These are phyloP conservation scores for Aspergillus quadrilineatus DNA, from an alignment of 2,329 filamentous ascomycete genomes.

Conservation along the genomic window DNA sequence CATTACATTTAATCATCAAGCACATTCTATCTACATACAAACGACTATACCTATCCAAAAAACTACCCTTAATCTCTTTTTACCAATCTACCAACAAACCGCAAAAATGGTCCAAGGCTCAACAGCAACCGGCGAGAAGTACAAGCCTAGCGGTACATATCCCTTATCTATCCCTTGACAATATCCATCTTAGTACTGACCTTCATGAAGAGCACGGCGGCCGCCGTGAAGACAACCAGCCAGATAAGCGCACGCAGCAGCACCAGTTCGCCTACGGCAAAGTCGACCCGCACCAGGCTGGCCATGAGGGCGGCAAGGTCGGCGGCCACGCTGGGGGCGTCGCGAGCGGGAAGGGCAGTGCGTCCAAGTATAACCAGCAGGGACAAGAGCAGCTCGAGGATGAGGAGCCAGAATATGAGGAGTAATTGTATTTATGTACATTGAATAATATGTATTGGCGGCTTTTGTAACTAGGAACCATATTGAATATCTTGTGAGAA, in stretches of 20 bases:
- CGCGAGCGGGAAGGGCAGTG: conserved; percentile 4
- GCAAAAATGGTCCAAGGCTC: conserved; percentile 5
- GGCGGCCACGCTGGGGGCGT: conserved; percentile 5
- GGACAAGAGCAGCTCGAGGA: background rate
- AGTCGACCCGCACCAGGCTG: conserved; percentile 12
- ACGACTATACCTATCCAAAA: background rate
- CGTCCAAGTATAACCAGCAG: background rate
- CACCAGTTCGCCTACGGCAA: conserved; percentile 11
- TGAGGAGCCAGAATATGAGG: background rate
- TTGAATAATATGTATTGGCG: background rate
- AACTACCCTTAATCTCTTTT: background rate
- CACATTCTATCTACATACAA: background rate
- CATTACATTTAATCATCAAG: background rate
- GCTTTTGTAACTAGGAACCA: background rate
- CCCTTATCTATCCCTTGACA: no score
- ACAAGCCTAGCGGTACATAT: conserved; percentile 12
- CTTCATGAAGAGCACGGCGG: conserved; percentile 5
- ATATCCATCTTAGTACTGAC: background rate
- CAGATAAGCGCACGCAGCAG: conserved; percentile 13
- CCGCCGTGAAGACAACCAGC: conserved; percentile 11
- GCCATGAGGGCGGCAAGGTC: conserved; percentile 8
- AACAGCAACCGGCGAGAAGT: conserved; percentile 8
- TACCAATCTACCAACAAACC: background rate
- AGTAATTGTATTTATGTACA: background rate
- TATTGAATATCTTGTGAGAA: no score